Base-by-base conservation (phyloP, 2,329 filamentous ascomycete genomes). In the Claviceps sp. region DNA sequence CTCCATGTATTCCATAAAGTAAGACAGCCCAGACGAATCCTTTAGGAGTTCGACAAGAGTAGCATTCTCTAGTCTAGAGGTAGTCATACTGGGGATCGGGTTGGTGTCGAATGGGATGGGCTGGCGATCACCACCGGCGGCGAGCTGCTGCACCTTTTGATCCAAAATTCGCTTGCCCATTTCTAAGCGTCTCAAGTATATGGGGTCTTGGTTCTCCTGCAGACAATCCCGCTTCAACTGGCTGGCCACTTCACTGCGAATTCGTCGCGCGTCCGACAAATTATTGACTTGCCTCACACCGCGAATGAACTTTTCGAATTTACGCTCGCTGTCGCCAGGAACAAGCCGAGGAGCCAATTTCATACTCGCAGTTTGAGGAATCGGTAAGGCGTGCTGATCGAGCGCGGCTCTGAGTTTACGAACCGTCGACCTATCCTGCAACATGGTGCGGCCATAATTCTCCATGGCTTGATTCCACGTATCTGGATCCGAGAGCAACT, bases 1-100 rank as follows among this genome's bases (percentile, higher is more conserved):
- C 64, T 98, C 93, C 93, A 98, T 98, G 62, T 89, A 97, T 64
- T 98, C 93, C 93, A 98, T 98, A 70, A 98, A 97, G 64, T 95
- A 98, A 2, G 93, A 97, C 8, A 98, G 74, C 0, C 88, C 91
- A 1, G 91, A 86, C 2, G 93, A 80, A 66, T 94, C 89, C 58
- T 90, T 85, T 53, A 98, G 75, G n/a, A 98, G 76, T 57, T 97
- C 89, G 13, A 83, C 79, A 2, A 97, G 73, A 1, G 86, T 83
- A 7, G 85, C 84, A 59, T 86, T 85, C 56, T 89, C 83, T 40
- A 90, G 71, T 45, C 76, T 78, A 2, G 85, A 85, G n/a, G 77
- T 69, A 14, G 66, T 64, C 2, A 57, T 59, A 23, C 60, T 52
- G 49, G 66, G 60, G 2, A 55, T 46, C 5, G 60, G 55, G 7